Base-by-base conservation (phyloP, 768 basidiomycete genomes). In the Lactifluus volemus region DNA sequence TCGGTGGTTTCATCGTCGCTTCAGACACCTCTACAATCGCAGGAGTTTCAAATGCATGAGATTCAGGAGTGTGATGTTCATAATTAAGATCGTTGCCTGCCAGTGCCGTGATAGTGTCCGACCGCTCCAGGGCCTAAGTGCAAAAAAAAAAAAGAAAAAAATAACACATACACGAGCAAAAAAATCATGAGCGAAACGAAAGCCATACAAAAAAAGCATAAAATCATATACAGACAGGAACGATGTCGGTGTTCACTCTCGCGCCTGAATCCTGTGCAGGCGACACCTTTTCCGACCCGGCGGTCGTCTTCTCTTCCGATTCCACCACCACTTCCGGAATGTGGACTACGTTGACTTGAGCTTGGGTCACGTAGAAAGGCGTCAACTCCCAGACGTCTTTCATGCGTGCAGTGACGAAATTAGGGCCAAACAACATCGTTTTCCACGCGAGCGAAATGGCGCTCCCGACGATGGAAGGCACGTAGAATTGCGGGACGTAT, bases 181-280 rank as follows among this genome's bases (percentile, higher is more conserved):
- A 25, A 55, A 42, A 55, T 54, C 65, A 59, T 65, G 64, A 65
- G 59, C 55, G 59, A 65, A 55, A 53, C 41, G 47, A 32, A 44
- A 29, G 25, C 21, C 51, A 52, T 59, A 66, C 65, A 64, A 65
- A 50, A 61, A 25, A 59, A 65, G 65, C 70, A 69, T 73, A 77
- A 67, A 57, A 74, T 77, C 75, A 79, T 75, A 75, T 77, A 79
- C 78, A 75, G 74, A 79, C 78, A 77, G 75, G 76, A 71, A 72
- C 70, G 63, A 73, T 68, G 39, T 73, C 72, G 71, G 71, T 63
- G 65, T 54, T 53, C 61, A 45, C 53, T 34, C 58, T 51, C 38
- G 21, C 64, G 55, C 48, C 67, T 21, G 63, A 42, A 42, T 49
- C 63, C 47, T 25, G 25, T 1, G 47, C n/a, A 45, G 63, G 53